These are phyloP conservation scores for Salix caprea DNA, from an alignment of 345 rosid species.

Conservation along the genomic window DNA sequence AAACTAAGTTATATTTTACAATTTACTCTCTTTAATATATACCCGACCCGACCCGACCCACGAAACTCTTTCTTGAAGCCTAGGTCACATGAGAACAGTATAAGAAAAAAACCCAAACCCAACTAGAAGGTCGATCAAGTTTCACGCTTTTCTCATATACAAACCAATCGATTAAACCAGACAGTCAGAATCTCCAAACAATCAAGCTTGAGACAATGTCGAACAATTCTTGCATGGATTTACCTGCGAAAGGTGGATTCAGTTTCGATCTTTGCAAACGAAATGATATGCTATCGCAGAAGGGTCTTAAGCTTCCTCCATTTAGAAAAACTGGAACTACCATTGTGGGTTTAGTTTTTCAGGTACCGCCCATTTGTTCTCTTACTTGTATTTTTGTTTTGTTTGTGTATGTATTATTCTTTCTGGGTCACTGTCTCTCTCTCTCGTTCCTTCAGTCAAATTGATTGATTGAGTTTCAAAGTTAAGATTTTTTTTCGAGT, in stretches of 20 bases:
- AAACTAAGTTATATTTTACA: too few species aligned
- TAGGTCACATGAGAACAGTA: too few species aligned
- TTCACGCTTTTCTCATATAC: too few species aligned
- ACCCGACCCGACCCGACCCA: too few species aligned
- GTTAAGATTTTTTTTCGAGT: background rate
- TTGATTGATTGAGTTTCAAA: background rate
- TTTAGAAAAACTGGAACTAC: conserved; percentile 90
- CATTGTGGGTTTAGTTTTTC: conserved; percentile 75
- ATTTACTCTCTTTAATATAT: too few species aligned
- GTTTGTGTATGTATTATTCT: background rate
- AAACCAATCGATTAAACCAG: background rate
- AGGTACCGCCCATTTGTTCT: conserved; percentile 34
- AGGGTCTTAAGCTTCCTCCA: conserved; percentile 63
- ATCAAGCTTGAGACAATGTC: conserved; percentile 40
- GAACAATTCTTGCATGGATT: conserved; percentile 32
- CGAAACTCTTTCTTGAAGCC: too few species aligned
- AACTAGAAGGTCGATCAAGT: too few species aligned
- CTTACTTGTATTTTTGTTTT: background rate
- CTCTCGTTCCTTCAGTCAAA: background rate
- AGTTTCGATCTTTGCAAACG: conserved; percentile 84
- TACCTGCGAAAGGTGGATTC: conserved; percentile 69
- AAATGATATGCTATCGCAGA: conserved; percentile 64
- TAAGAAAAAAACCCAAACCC: too few species aligned
- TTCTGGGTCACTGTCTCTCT: background rate
- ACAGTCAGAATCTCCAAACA: background rate